Conservation (phyloP, 2,329 filamentous ascomycete genomes). For the Coleophoma cylindrospora region DNA sequence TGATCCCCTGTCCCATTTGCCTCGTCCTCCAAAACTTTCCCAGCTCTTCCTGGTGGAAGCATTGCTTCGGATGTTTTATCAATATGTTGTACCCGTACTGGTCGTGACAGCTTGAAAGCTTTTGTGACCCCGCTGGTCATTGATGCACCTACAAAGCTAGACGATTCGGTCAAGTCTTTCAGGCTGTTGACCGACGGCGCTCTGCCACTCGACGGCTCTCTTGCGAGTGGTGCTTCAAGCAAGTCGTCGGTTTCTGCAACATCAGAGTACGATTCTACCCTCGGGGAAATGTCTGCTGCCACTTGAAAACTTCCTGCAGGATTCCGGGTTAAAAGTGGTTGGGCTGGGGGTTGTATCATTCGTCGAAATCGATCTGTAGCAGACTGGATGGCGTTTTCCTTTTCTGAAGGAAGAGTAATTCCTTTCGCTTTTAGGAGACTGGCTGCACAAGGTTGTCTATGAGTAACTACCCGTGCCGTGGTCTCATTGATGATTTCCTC, state of each 20-base stretch:
- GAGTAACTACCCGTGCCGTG: too few species aligned
- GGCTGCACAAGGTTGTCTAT: too few species aligned
- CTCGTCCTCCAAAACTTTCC: too few species aligned
- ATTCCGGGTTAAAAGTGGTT: neutral
- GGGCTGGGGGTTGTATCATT: neutral
- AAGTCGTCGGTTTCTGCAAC: neutral
- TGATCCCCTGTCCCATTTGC: neutral
- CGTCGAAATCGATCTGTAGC: slow-evolving; percentile 1
- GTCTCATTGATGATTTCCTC: too few species aligned
- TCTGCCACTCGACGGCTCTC: neutral
- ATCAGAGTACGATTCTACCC: neutral
- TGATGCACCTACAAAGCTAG: neutral
- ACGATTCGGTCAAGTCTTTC: neutral
- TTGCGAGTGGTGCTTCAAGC: neutral
- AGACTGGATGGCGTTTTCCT: neutral
- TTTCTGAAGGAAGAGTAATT: neutral
- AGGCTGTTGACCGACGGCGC: neutral
- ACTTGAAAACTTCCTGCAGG: too few species aligned
- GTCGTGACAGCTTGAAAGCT: neutral
- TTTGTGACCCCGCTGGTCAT: neutral
- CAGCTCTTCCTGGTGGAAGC: neutral
- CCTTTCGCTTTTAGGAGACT: neutral
- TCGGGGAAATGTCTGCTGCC: neutral
- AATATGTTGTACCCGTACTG: neutral
- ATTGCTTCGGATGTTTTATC: neutral